phyloP scores from a whole-genome alignment of 768 basidiomycete genomes.

The Pleurotus tuoliensis region DNA sequence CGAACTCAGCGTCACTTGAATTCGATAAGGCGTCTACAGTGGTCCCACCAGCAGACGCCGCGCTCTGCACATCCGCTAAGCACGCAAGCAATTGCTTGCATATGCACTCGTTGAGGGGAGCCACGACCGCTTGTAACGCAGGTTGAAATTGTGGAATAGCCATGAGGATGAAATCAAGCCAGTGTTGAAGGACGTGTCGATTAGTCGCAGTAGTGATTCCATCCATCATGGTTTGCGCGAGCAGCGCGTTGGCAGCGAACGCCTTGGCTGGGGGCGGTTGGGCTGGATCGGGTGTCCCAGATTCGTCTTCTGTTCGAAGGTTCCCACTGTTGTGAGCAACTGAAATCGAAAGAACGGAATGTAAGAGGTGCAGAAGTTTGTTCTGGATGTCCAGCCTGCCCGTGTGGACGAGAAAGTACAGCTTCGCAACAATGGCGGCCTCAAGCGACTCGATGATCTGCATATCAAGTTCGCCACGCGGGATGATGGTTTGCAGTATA shows the following conservation, averaged over 20 bases:
- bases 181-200: conserved; percentile 84
- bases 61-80: conserved; percentile 50
- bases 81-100: conserved; percentile 62
- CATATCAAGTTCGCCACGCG: conserved; percentile 75
- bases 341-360: conserved; percentile 75
- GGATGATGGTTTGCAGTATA: conserved; percentile 75
- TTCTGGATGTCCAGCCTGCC: conserved; percentile 82
- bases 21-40: conserved; percentile 40
- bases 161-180: conserved; percentile 95
- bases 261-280: conserved; percentile 24
- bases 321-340: conserved; percentile 29
- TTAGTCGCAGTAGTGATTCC: conserved; percentile 70
- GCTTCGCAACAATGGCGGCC: conserved; percentile 65
- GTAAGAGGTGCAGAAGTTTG: conserved; percentile 88
- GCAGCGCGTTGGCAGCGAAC: conserved; percentile 63
- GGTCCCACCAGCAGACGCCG: conserved; percentile 33
- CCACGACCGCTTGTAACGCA: conserved; percentile 58
- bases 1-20: conserved; percentile 76
- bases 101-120: conserved; percentile 76
- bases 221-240: conserved; percentile 77
- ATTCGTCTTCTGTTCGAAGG: conserved; percentile 19
- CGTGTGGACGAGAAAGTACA: conserved; percentile 70
- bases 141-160: conserved; percentile 84
- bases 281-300: conserved; percentile 27
- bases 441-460: conserved; percentile 62